Evolutionary conservation across 371 early-diverging fungal species (phyloP), one percentile per base, ranked within the genome.

Genomic region (Rhizopus stolonifer): DNA sequence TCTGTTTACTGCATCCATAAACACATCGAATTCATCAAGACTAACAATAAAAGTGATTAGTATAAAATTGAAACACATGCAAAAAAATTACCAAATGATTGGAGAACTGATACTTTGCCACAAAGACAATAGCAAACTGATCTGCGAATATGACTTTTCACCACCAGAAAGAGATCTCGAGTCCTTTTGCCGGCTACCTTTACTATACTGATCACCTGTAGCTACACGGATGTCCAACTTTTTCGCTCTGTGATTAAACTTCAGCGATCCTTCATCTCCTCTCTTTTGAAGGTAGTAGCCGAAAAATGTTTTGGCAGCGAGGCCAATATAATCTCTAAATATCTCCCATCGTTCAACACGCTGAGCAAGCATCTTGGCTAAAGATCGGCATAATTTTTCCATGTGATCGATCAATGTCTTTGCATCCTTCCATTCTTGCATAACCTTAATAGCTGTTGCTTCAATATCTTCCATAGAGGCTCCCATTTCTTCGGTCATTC

Each of bases 11-110:
- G 93, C 92, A 69, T 98, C 99, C 99, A 99, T 99, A 66, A 98
- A 99, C 14, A 99, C 99, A 74, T 99, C 99, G 82, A 96, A 99
- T 82, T 99, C 99, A 74, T 99, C 99, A 60, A 99, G 74, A 49
- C 87, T 86, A 67, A 4, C 7, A 11, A 17, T 24, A 31, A 13
- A 29, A 39, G 11, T 40, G n/a, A 29, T 17, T 21, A 24, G 42
- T 6, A 34, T 47, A 40, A 33, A 10, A 19, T 4, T 7, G 17
- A 7, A 31, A 46, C 33, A 49, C n/a, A n/a, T n/a, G n/a, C n/a
- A 22, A 9, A 24, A 21, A 18, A 56, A 61, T 53, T 74, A 86
- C 86, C 95, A 90, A 26, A 98, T 82, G 44, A 99, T 85, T 3
- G 99, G 97, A 19, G 94, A 90, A 14, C 87, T 81, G 83, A 99